These are phyloP conservation scores for Porcisia deanei DNA, from an alignment of 208 protist species.

Conservation along the genomic window DNA sequence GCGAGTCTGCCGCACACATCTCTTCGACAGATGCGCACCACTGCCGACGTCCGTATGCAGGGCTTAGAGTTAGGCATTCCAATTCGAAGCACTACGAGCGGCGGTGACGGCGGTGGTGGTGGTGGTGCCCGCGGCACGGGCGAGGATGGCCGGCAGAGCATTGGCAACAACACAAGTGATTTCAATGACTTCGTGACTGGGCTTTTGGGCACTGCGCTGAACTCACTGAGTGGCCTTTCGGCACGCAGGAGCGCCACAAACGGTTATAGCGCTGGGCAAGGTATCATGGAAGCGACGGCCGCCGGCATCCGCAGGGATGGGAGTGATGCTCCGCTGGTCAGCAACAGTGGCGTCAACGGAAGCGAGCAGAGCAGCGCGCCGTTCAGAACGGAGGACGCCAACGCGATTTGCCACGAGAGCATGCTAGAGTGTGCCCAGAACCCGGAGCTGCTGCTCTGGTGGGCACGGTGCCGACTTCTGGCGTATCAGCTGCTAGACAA, in stretches of 20 bases:
- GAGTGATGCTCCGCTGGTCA: not conserved
- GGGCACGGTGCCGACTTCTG: constrained; percentile 79
- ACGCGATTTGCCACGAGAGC: constrained; percentile 44
- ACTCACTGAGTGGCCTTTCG: constrained; percentile 6
- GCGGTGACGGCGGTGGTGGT: not conserved
- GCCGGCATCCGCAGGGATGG: not conserved
- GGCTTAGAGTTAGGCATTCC: constrained; percentile 11
- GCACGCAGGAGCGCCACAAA: not conserved
- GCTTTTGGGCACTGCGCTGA: constrained; percentile 4
- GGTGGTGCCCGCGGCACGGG: not conserved
- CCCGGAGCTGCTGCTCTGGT: constrained; percentile 64
- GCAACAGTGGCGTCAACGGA: not conserved
- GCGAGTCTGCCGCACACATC: constrained; percentile 7
- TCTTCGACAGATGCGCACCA: constrained; percentile 10
- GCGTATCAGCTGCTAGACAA: constrained; percentile 42
- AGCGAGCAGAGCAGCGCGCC: constrained; percentile 3
- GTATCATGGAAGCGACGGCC: not conserved
- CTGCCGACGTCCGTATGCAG: not conserved
- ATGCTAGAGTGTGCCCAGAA: constrained; percentile 47
- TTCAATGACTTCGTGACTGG: not conserved
- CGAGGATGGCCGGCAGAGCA: constrained; percentile 6
- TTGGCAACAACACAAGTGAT: constrained; percentile 16
- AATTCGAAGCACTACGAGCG: not conserved
- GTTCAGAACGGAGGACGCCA: constrained; percentile 26
- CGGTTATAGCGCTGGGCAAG: not conserved